Percentiles rank a stretch among this genome's conserved stretches.
Conservation (phyloP, 306 rosid species). For the Quercus engelmannii region DNA sequence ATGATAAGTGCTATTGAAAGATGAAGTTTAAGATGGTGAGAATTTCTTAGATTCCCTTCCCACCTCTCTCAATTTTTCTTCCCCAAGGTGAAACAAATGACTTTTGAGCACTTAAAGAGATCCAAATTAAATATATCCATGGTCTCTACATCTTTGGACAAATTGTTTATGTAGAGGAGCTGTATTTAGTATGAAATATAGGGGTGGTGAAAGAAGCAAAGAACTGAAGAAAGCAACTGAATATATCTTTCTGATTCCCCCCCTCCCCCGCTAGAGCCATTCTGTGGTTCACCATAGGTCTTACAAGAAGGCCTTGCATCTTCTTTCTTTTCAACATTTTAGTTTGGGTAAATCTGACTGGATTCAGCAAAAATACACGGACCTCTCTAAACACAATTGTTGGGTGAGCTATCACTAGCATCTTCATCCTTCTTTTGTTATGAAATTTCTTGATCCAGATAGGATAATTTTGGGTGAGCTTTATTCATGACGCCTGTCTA, state of each 20-base stretch:
- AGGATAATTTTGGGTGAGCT: too few species aligned
- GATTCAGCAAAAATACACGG: neutral
- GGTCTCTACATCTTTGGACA: neutral
- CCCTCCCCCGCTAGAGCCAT: too few species aligned
- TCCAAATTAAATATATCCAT: neutral
- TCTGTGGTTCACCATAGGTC: neutral
- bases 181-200: neutral
- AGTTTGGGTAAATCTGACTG: too few species aligned
- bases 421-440: neutral
- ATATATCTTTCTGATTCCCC: neutral
- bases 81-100: neutral
- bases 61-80: neutral
- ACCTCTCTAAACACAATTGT: neutral
- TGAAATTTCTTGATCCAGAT: too few species aligned
- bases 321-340: neutral
- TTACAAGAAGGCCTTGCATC: neutral
- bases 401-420: neutral
- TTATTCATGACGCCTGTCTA: neutral
- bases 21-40: neutral
- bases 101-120: neutral
- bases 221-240: neutral
- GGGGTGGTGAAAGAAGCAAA: neutral
- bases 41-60: neutral
- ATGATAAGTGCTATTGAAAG: neutral
- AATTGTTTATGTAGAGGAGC: neutral